Percentiles rank a stretch among this genome's conserved stretches.
These are phyloP conservation scores for Eucommia ulmoides DNA, from an alignment of 257 asterid species.

Conservation along the genomic window DNA sequence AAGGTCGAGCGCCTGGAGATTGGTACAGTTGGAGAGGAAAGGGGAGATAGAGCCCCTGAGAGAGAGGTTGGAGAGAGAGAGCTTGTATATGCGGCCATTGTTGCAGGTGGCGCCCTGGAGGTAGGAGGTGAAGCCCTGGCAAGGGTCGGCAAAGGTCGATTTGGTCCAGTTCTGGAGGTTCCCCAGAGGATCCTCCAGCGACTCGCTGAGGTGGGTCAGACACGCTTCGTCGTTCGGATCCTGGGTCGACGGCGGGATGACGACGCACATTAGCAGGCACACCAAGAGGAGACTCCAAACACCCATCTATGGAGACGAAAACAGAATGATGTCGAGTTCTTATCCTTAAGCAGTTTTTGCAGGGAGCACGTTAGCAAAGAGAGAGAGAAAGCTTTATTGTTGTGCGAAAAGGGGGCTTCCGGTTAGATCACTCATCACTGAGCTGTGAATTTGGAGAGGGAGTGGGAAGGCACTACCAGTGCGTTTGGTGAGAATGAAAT, in stretches of 20 bases:
- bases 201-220: not conserved
- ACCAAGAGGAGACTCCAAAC: not conserved
- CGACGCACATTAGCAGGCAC: not conserved
- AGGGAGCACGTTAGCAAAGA: no score
- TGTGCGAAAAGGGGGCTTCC: no score
- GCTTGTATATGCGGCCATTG: not conserved
- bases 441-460: no score
- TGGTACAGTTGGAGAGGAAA: not conserved
- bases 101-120: conserved; percentile 1
- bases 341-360: no score
- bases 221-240: not conserved
- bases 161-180: conserved; percentile 1
- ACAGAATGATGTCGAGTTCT: no score
- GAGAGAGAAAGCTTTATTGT: no score
- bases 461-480: no score
- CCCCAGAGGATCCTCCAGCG: not conserved
- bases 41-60: not conserved
- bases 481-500: no score
- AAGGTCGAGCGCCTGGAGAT: not conserved
- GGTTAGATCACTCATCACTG: no score
- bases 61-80: not conserved
- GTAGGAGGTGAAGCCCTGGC: not conserved
- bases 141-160: not conserved
- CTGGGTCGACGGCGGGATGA: not conserved
- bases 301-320: no score